phyloP scores from a whole-genome alignment of 2,329 filamentous ascomycete genomes.

The Bipolaris gigantea region DNA sequence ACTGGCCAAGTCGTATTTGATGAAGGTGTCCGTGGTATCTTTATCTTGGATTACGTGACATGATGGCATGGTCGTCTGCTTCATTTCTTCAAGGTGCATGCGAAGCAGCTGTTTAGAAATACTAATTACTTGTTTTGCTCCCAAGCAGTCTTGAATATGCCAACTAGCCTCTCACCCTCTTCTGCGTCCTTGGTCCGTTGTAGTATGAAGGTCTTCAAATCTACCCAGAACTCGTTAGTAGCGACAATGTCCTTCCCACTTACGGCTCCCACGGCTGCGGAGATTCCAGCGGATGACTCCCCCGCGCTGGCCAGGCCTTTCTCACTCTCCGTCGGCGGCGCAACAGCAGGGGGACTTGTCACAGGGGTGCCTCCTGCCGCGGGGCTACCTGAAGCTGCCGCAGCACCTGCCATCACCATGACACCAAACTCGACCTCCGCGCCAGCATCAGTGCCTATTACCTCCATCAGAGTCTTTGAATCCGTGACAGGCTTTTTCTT shows the following conservation, averaged over 20 bases:
- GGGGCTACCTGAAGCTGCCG: constrained; percentile 47
- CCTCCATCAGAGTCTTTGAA: constrained; percentile 74
- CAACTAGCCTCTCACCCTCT: constrained; percentile 65
- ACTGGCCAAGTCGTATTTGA: constrained; percentile 29
- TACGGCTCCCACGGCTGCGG: constrained; percentile 47
- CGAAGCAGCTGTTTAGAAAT: background rate
- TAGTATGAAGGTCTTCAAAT: constrained; percentile 77
- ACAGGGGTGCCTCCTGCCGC: constrained; percentile 48
- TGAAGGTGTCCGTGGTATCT: constrained; percentile 22
- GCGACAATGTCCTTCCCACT: constrained; percentile 64
- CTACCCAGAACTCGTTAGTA: constrained; percentile 80
- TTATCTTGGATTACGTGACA: constrained; percentile 5
- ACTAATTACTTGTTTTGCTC: constrained; percentile 44
- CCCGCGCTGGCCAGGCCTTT: constrained; percentile 34
- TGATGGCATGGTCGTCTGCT: constrained; percentile 2
- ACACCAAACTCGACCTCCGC: constrained; percentile 73
- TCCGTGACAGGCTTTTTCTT: constrained; percentile 85
- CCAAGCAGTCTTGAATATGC: constrained; percentile 73
- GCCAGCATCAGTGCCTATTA: constrained; percentile 60
- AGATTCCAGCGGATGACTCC: constrained; percentile 8
- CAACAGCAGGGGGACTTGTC: constrained; percentile 52
- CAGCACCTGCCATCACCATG: constrained; percentile 75
- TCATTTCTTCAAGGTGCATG: background rate
- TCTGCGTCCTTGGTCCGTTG: constrained; percentile 74
- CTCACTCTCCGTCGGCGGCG: constrained; percentile 58